Evolutionary conservation across 441 rosid species (phyloP).

Genomic region (Cnidoscolus chayamansa): DNA sequence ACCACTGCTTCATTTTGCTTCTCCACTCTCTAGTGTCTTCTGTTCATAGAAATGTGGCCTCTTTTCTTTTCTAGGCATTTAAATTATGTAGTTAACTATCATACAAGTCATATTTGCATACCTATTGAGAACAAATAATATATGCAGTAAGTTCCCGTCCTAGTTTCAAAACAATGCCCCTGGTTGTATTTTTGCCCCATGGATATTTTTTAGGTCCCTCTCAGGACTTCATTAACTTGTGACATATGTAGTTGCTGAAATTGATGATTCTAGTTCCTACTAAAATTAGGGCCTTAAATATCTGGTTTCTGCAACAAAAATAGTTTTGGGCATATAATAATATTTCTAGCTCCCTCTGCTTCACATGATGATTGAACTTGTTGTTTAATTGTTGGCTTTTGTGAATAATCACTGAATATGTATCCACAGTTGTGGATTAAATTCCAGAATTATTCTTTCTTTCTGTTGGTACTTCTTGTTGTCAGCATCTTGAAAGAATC

Average conservation of each 20-base stretch:
- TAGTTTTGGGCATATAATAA: background rate
- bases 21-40: background rate
- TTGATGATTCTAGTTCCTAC: background rate
- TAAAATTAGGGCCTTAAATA: background rate
- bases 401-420: background rate
- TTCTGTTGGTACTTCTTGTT: background rate
- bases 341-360: background rate
- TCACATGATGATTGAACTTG: background rate
- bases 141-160: background rate
- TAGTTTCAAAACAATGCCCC: background rate
- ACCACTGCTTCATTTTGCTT: background rate
- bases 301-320: background rate
- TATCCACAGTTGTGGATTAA: background rate
- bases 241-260: background rate
- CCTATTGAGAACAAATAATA: background rate
- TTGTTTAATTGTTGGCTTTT: background rate
- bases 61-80: background rate
- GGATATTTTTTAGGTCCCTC: background rate
- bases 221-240: background rate
- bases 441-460: background rate
- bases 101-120: background rate
- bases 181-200: background rate
- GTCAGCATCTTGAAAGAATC: slow-evolving; percentile 13
- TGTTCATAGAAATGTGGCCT: background rate
- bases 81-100: background rate